Evolutionary conservation across 768 basidiomycete genomes (phyloP).

Genomic region (Asterophora lycoperdoides): DNA sequence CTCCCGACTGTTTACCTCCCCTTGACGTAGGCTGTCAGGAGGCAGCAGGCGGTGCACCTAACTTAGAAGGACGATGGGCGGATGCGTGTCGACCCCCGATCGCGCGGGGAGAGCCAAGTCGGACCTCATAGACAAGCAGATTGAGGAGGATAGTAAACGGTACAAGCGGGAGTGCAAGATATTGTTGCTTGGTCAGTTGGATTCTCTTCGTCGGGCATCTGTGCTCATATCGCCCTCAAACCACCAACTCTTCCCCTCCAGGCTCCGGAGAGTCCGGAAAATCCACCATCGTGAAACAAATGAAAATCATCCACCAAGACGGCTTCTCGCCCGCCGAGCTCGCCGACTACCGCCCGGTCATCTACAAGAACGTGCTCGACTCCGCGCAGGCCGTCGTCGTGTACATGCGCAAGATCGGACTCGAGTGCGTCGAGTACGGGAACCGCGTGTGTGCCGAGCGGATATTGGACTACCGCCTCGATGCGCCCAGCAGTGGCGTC

Average conservation of each 20-base stretch:
- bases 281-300: constrained; percentile 91
- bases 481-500: constrained; percentile 23
- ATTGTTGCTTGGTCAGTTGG: constrained; percentile 23
- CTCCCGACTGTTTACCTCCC: too few species aligned
- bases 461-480: constrained; percentile 56
- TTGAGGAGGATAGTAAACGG: constrained; percentile 80
- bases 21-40: too few species aligned
- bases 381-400: constrained; percentile 76
- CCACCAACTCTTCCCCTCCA: constrained; percentile 28
- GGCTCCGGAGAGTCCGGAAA: constrained; percentile 96
- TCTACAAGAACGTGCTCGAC: constrained; percentile 77
- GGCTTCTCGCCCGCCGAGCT: constrained; percentile 74
- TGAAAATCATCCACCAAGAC: constrained; percentile 90
- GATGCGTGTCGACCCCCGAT: constrained; percentile 32
- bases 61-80: too few species aligned
- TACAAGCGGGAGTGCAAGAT: too few species aligned
- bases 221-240: too few species aligned
- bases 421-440: constrained; percentile 57
- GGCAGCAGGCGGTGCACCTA: too few species aligned
- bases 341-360: constrained; percentile 61
- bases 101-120: constrained; percentile 57
- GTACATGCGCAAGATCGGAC: constrained; percentile 73
- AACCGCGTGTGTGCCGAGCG: constrained; percentile 62
- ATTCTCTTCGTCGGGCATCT: too few species aligned
- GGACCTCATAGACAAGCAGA: constrained; percentile 74